Evolutionary conservation across 148 eudicot species (phyloP).

Genomic region (Rhododendron mucronatum): DNA sequence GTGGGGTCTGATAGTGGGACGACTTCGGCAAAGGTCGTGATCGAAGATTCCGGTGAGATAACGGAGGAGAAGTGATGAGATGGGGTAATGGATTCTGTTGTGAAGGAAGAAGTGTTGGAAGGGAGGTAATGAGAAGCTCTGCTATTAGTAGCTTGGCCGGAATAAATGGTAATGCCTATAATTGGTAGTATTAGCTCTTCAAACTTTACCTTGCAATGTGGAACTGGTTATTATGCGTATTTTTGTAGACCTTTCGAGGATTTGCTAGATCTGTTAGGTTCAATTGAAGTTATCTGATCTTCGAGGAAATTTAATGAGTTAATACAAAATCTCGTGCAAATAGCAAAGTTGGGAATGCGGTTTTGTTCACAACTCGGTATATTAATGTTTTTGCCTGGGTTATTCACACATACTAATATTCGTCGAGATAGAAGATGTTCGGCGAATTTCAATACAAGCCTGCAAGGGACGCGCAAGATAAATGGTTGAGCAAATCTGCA

Average conservation of each 20-base stretch:
- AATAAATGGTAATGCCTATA: neutral
- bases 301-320: neutral
- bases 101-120: neutral
- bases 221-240: neutral
- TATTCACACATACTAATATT: neutral
- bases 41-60: constrained; percentile 56
- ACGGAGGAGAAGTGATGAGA: constrained; percentile 20
- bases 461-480: no score
- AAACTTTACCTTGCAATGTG: neutral
- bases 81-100: neutral
- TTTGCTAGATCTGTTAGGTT: neutral
- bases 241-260: neutral
- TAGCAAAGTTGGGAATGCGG: neutral
- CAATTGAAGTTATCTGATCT: neutral
- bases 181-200: neutral
- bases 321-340: neutral
- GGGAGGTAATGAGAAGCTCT: neutral
- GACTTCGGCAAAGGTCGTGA: constrained; percentile 29
- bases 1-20: constrained; percentile 34
- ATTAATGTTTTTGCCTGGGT: neutral
- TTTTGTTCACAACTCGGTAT: neutral
- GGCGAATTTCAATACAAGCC: neutral
- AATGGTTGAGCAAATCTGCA: neutral
- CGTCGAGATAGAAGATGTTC: neutral
- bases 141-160: neutral